Evolutionary conservation across 768 basidiomycete genomes (phyloP), one percentile per base, ranked within the genome.

Genomic region (Chalciporus piperatus): DNA sequence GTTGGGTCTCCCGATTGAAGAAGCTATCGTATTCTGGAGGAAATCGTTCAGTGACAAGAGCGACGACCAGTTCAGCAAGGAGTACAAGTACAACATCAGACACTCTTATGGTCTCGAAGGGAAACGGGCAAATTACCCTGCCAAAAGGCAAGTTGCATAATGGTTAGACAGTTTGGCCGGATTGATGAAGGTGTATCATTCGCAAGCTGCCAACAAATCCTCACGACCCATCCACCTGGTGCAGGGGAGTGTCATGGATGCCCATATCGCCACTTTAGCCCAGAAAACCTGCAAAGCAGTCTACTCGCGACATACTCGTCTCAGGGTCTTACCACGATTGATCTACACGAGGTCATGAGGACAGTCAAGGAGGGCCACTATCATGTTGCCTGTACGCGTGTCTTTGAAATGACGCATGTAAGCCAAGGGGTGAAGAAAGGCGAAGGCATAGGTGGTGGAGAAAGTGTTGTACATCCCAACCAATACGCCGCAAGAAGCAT

Each of bases 21-120:
- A 99, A 70, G 94, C 97, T 1, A 67, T 98, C 42, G 72, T 79
- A 10, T 99, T 97, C 70, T 99, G 97, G 97, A 77, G 92, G 48
- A 89, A 85, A 64, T 85, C 89, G 22, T 97, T 96, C 66, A 83
- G 70, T 9, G 69, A 68, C 6, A 82, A 92, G 48, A 83, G 86
- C 10, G 96, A 98, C 52, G 93, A 98, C 72, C 87, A 92, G 67
- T 99, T 98, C 72, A 96, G 95, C 75, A 99, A 98, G 66, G 90
- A 97, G 65, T 87, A 98, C 78, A 87, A 84, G 61, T 99, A 99
- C 69, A 99, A 98, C 58, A 94, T 99, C 60, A 85, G 96, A 41
- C 97, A 99, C 67, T 85, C 84, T 5, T 99, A 85, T 62, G 97
- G 97, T 33, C 72, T 97, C 46, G 97, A 98, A 66, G 97, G 97